Conservation (phyloP, 495 filamentous ascomycete genomes). For the Viridothelium virens region DNA sequence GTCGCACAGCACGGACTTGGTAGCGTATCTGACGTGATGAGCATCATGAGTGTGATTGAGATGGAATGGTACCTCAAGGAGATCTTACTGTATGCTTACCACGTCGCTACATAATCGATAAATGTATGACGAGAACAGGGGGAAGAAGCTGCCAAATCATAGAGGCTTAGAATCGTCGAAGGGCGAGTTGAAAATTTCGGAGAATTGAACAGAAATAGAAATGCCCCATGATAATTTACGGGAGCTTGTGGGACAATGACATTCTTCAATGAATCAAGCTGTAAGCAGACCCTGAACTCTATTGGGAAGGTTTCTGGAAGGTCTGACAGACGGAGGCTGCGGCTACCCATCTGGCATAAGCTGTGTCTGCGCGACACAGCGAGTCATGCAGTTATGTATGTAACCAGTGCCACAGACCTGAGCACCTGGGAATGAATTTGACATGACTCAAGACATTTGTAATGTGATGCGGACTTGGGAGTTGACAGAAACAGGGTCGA, state of each 20-base stretch:
- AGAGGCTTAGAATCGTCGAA: slow-evolving; percentile 14
- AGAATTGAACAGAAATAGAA: background rate
- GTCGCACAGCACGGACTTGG: slow-evolving; percentile 58
- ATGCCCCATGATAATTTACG: background rate
- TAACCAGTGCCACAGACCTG: too few species aligned
- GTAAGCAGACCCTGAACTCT: background rate
- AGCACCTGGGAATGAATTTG: too few species aligned
- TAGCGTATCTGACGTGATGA: slow-evolving; percentile 42
- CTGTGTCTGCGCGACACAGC: background rate
- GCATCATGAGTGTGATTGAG: background rate
- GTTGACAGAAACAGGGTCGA: background rate
- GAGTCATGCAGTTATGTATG: background rate
- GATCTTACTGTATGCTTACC: slow-evolving; percentile 41
- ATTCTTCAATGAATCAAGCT: too few species aligned
- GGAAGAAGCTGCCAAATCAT: slow-evolving; percentile 54
- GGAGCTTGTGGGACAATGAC: background rate
- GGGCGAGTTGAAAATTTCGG: background rate
- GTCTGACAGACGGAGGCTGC: slow-evolving; percentile 5
- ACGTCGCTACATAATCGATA: slow-evolving; percentile 60
- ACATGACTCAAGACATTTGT: too few species aligned
- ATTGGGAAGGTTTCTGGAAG: slow-evolving; percentile 5
- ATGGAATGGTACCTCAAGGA: background rate
- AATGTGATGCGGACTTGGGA: too few species aligned
- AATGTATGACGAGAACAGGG: slow-evolving; percentile 69
- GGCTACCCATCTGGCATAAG: background rate